phyloP scores from a whole-genome alignment of 2,329 filamentous ascomycete genomes.

The Claviceps sp. region DNA sequence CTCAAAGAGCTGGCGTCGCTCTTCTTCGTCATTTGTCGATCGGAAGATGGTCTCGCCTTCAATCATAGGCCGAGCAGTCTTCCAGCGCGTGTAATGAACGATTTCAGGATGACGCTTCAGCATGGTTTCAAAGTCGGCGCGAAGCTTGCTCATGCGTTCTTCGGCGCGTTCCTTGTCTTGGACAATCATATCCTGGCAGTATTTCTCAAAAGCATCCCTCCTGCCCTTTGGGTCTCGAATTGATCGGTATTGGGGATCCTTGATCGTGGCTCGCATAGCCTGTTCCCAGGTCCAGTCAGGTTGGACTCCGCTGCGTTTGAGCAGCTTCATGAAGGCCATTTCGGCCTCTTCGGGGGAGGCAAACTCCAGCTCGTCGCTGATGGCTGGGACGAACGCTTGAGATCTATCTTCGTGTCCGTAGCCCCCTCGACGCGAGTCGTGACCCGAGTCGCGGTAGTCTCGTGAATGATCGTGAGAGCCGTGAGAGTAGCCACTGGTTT shows the following conservation, averaged over 20 bases:
- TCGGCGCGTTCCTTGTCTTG: slow-evolving; percentile 93
- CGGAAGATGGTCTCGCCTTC: slow-evolving; percentile 93
- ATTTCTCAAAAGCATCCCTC: slow-evolving; percentile 87
- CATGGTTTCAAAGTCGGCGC: slow-evolving; percentile 91
- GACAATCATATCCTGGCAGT: slow-evolving; percentile 73
- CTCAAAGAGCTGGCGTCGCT: slow-evolving; percentile 81
- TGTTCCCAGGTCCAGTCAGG: slow-evolving; percentile 91
- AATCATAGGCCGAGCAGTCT: slow-evolving; percentile 85
- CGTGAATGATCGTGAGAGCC: slow-evolving; percentile 25
- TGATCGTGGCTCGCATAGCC: slow-evolving; percentile 71
- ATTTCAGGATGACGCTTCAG: slow-evolving; percentile 93
- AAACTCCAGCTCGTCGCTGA: slow-evolving; percentile 64
- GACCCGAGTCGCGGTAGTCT: slow-evolving; percentile 25
- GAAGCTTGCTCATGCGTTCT: slow-evolving; percentile 81
- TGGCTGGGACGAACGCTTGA: slow-evolving; percentile 48
- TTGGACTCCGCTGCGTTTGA: slow-evolving; percentile 74
- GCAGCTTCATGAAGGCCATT: slow-evolving; percentile 79
- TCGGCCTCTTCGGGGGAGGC: slow-evolving; percentile 76
- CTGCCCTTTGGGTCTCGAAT: slow-evolving; percentile 87
- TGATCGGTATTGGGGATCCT: slow-evolving; percentile 83
- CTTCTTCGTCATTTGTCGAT: slow-evolving; percentile 74
- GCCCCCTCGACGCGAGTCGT: slow-evolving; percentile 45
- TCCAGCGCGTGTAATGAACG: slow-evolving; percentile 93
- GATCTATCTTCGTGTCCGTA: slow-evolving; percentile 41
- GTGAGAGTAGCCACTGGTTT: slow-evolving; percentile 25